Evolutionary conservation across 495 filamentous ascomycete genomes (phyloP).

Genomic region (Mytilinidion resinicola): DNA sequence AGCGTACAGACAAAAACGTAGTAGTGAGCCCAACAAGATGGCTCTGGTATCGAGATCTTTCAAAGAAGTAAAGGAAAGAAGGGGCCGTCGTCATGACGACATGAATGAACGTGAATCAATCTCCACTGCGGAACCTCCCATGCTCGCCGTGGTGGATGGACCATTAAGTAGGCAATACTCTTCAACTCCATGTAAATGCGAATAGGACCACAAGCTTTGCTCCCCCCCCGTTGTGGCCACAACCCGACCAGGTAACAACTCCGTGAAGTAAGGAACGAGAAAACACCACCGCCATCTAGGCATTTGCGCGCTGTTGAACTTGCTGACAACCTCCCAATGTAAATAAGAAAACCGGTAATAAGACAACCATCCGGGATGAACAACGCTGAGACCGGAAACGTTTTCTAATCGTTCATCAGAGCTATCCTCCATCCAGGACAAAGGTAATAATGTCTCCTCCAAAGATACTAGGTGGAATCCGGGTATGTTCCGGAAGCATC

Average conservation of each 20-base stretch:
- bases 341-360: conserved; percentile 17
- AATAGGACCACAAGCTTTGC: background rate
- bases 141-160: background rate
- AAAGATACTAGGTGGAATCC: background rate
- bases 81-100: background rate
- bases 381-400: background rate
- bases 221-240: background rate
- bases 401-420: conserved; percentile 15
- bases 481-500: background rate
- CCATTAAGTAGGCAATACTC: background rate
- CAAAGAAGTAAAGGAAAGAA: too few relatives aligned
- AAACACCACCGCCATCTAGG: conserved; percentile 1
- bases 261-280: background rate
- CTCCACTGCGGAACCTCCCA: background rate
- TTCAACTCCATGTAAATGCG: conserved; percentile 26
- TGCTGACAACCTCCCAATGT: conserved; percentile 1
- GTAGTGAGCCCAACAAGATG: conserved; percentile 5
- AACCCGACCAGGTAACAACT: background rate
- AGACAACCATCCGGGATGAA: conserved; percentile 10
- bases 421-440: conserved; percentile 1
- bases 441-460: background rate
- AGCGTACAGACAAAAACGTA: too few relatives aligned
- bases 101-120: background rate
- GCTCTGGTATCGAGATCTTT: conserved; percentile 25
- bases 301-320: conserved; percentile 1